A percentile compares a stretch with the other conserved stretches of the same genome.
Evolutionary conservation across 2,329 filamentous ascomycete genomes (phyloP).

Genomic region (Davidsoniella virescens): DNA sequence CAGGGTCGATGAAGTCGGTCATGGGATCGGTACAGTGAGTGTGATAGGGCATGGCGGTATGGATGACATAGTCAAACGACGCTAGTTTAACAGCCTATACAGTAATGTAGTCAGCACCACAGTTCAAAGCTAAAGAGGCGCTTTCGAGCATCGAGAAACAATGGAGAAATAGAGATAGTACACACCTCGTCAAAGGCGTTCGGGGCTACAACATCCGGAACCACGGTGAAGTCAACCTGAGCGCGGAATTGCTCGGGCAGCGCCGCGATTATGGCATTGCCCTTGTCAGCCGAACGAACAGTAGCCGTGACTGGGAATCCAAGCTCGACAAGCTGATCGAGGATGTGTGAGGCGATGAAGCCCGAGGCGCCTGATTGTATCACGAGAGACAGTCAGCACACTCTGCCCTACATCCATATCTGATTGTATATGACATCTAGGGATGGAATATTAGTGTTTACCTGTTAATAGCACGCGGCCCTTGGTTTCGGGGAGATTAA

Average conservation of each 20-base stretch:
- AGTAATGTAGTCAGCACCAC: neutral
- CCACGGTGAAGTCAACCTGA: constrained; percentile 34
- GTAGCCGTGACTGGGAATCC: constrained; percentile 9
- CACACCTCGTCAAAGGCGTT: constrained; percentile 47
- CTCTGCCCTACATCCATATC: too few species aligned
- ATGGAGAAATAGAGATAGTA: constrained; percentile 13
- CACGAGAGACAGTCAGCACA: too few species aligned
- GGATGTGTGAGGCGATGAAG: constrained; percentile 37
- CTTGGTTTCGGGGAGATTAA: too few species aligned
- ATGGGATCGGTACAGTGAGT: constrained; percentile 39
- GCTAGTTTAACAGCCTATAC: constrained; percentile 11
- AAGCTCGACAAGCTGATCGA: constrained; percentile 27
- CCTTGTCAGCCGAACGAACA: constrained; percentile 25
- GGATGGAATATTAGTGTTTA: too few species aligned
- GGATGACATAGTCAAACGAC: constrained; percentile 56
- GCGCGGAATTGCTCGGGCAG: constrained; percentile 16
- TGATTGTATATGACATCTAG: too few species aligned
- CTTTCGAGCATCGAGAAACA: constrained; percentile 21
- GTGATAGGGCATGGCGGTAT: constrained; percentile 61
- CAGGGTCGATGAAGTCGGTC: constrained; percentile 36
- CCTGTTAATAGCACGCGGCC: too few species aligned
- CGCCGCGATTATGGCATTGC: constrained; percentile 25
- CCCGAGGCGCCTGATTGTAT: constrained; percentile 28
- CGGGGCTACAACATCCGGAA: constrained; percentile 54
- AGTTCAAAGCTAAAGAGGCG: neutral